Conservation (phyloP, 2,329 filamentous ascomycete species). For the Torrubiella hemipterigena region DNA sequence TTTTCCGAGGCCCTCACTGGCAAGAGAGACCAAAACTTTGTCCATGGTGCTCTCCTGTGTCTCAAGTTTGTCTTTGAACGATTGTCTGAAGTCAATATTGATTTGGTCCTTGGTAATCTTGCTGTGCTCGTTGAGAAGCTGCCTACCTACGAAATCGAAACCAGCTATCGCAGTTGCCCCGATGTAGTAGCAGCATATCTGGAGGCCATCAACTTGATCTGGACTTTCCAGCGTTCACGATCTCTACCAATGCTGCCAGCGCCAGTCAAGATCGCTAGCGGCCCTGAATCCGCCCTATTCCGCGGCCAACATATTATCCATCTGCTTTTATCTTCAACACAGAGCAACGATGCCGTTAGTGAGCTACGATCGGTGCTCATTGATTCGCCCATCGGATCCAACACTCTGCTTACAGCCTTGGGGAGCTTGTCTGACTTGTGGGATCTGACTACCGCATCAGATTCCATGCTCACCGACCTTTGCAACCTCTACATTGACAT, state of each 20-base stretch:
- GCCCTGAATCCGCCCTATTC: constrained; percentile 23
- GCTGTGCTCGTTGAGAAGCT: constrained; percentile 2
- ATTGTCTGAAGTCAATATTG: constrained; percentile 31
- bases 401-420: constrained; percentile 24
- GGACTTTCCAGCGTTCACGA: constrained; percentile 14
- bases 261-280: constrained; percentile 10
- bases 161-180: constrained; percentile 17
- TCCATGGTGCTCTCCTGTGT: constrained; percentile 47
- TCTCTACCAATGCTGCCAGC: constrained; percentile 9
- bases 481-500: constrained; percentile 30
- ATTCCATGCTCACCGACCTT: constrained; percentile 18
- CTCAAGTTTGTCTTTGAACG: constrained; percentile 45
- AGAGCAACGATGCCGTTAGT: constrained; percentile 10
- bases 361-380: constrained; percentile 16
- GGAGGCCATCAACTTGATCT: constrained; percentile 31
- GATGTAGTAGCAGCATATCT: constrained; percentile 33
- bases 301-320: constrained; percentile 24
- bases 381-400: constrained; percentile 15
- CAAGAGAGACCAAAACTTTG: constrained; percentile 30
- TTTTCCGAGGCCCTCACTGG: constrained; percentile 17
- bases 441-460: constrained; percentile 10
- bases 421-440: constrained; percentile 23
- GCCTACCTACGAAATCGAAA: constrained; percentile 9
- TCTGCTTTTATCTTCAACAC: constrained; percentile 20
- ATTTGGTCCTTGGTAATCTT: constrained; percentile 29